Conservation (phyloP, 306 rosid genomes). For the Calophaca sinica region DNA sequence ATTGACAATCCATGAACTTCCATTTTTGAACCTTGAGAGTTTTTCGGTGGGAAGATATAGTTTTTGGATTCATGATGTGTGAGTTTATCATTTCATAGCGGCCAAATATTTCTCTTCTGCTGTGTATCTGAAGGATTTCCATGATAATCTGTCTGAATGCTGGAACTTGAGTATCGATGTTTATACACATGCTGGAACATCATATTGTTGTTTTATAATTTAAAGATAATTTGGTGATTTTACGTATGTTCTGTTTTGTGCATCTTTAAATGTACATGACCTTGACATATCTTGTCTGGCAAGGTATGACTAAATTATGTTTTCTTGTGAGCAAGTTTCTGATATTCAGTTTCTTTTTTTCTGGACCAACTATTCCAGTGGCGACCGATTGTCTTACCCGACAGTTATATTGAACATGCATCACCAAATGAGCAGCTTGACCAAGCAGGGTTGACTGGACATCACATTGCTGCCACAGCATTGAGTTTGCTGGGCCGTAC, state of each 20-base stretch:
- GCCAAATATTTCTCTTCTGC: not conserved
- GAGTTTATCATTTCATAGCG: no score
- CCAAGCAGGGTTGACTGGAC: slow-evolving; percentile 81
- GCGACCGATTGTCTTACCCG: slow-evolving; percentile 91
- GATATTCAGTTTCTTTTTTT: slow-evolving; percentile 32
- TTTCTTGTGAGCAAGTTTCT: slow-evolving; percentile 28
- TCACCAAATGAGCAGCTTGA: slow-evolving; percentile 83
- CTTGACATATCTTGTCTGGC: not conserved
- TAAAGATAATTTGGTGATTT: not conserved
- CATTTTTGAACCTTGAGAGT: no score
- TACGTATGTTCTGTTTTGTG: not conserved
- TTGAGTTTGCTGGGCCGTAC: slow-evolving; percentile 85
- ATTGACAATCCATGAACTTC: slow-evolving; percentile 7
- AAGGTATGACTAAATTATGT: not conserved
- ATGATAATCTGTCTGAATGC: no score
- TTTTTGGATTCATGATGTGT: not conserved
- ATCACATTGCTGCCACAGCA: slow-evolving; percentile 88
- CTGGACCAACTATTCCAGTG: slow-evolving; percentile 58
- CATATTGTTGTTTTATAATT: not conserved
- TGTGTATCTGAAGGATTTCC: no score
- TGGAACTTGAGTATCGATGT: no score
- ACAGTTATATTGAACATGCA: slow-evolving; percentile 84
- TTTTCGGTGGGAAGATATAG: no score
- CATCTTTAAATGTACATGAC: not conserved
- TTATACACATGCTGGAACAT: no score